Evolutionary conservation across 495 filamentous ascomycete genomes (phyloP), one percentile per base, ranked within the genome.

Genomic region (Trichocladium antarcticum): DNA sequence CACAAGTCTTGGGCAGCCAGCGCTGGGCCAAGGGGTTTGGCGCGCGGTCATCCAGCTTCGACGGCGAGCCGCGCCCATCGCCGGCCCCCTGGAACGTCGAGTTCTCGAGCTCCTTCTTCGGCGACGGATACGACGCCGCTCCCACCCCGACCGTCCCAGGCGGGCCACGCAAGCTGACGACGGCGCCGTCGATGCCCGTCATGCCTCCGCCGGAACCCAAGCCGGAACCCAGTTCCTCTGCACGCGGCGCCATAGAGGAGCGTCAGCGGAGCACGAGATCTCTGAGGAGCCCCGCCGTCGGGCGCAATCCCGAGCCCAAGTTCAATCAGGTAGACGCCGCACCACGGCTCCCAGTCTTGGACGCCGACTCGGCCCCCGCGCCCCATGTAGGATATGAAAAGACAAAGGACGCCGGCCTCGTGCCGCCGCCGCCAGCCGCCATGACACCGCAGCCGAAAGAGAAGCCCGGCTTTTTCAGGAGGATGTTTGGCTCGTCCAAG

Each of bases 401-500:
- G 52, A 61, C 74, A 19, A 77, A 78, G 55, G 74, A 78, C 20
- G 45, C 58, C 15, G 49, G 50, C 27, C 60, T 65, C 51, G 50
- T 53, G 47, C 61, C 58, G 55, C 49, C 54, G 49, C 47, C 56
- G 48, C 62, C 59, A 53, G 53, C 55, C 49, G 49, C 54, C n/a
- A 45, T n/a, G 42, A 41, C 57, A 19, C 54, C 57, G 34, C 65
- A 54, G 53, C 58, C 58, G 14, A 88, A 82, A 60, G 85, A 90
- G 47, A 79, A 81, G 20, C 86, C 76, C 12, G 88, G 92, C 20
- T 98, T 98, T 67, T 96, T 96, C 71, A 79, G 85, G 48, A 80
- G 90, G 52, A 84, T 97, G 11, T 95, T 97, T 65, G 85, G 67
- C 39, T 78, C 74, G 5, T 73, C 74, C 24, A 83, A 73, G 58